Conservation (phyloP, 176 grass and related monocot species). For the Avena atlantica region DNA sequence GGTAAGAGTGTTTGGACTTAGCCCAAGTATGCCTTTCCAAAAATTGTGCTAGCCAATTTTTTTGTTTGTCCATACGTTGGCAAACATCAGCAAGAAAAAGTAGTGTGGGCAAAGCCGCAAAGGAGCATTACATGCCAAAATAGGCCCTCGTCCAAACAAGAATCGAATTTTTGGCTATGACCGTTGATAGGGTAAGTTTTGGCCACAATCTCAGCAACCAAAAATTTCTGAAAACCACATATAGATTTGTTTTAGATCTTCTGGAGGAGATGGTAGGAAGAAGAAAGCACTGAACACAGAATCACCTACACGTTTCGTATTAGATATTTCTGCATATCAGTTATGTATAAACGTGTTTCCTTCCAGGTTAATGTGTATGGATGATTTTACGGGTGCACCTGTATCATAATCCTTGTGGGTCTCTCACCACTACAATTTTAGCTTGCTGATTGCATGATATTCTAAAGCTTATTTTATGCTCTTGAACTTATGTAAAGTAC, state of each 20-base stretch:
- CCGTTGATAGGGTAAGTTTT: not conserved
- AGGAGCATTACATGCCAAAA: not conserved
- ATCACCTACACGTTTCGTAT: not conserved
- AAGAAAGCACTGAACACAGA: not conserved
- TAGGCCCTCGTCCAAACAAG: not conserved
- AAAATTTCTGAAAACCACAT: not conserved
- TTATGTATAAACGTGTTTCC: not conserved
- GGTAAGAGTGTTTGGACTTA: not conserved
- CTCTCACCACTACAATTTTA: not conserved
- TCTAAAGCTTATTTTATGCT: conserved; percentile 20
- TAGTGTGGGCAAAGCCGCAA: not conserved
- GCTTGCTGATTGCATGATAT: not conserved
- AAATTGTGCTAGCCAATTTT: not conserved
- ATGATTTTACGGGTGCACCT: conserved; percentile 10
- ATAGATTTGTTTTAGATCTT: not conserved
- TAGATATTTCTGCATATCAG: not conserved
- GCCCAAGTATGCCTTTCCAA: not conserved
- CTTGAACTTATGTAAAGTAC: not conserved
- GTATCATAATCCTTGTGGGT: not conserved
- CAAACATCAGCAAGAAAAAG: not conserved
- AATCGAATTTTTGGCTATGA: not conserved
- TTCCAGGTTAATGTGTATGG: not conserved
- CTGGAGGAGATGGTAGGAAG: not conserved
- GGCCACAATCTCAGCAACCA: not conserved
- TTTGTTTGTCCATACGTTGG: not conserved